Percentiles rank a stretch among this genome's conserved stretches.
Evolutionary conservation across 1,284 basidiomycete species (phyloP).

Genomic region (Omphalotus olearius): DNA sequence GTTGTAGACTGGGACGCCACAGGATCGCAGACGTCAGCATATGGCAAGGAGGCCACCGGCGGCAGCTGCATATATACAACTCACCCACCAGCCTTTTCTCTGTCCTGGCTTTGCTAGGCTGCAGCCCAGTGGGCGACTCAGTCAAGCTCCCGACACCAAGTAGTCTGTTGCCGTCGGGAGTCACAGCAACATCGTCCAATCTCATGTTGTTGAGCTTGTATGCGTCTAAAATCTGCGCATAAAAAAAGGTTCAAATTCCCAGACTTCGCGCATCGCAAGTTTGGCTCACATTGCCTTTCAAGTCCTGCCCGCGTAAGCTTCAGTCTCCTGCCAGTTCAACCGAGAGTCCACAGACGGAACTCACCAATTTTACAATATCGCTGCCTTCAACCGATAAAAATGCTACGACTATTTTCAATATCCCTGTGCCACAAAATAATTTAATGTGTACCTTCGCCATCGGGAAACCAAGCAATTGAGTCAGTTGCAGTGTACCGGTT

Average conservation of each 20-base stretch:
- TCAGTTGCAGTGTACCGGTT: conserved; percentile 58
- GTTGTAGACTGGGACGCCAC: conserved; percentile 57
- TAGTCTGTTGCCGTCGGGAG: conserved; percentile 60
- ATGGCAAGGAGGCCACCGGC: not conserved
- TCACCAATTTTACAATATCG: conserved; percentile 33
- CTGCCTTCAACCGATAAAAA: conserved; percentile 52
- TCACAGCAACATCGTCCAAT: conserved; percentile 71
- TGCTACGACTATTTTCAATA: conserved; percentile 25
- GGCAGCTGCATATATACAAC: conserved; percentile 19
- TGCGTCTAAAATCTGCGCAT: conserved; percentile 43
- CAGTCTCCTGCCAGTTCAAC: not conserved
- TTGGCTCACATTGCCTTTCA: conserved; percentile 39
- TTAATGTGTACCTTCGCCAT: conserved; percentile 46
- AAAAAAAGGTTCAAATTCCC: not conserved
- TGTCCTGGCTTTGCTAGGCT: conserved; percentile 67
- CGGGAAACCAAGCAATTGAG: conserved; percentile 70
- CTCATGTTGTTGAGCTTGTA: conserved; percentile 65
- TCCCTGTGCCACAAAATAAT: not conserved
- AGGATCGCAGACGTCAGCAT: not conserved
- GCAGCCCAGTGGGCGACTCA: conserved; percentile 53
- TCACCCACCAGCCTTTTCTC: conserved; percentile 76
- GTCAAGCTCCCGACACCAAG: conserved; percentile 70
- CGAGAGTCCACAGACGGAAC: conserved; percentile 15
- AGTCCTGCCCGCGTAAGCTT: conserved; percentile 34
- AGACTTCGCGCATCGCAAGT: not conserved